Percentiles rank a stretch among this genome's conserved stretches.
These are phyloP conservation scores for Ganoderma leucocontextum DNA, from an alignment of 1,284 basidiomycete genomes.

Conservation along the genomic window DNA sequence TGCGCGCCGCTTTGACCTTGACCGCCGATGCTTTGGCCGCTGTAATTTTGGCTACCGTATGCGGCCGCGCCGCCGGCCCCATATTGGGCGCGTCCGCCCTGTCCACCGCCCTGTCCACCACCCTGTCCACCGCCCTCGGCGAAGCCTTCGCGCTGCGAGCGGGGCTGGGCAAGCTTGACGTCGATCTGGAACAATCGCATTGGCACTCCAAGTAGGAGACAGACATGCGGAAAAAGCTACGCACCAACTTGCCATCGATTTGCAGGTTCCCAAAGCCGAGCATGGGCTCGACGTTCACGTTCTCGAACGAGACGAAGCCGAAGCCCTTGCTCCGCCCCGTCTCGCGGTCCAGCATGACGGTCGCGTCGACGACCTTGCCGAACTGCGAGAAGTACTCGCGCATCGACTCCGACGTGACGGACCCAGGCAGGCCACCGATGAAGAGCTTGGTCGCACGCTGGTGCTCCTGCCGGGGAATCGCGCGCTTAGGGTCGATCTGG, in stretches of 20 bases:
- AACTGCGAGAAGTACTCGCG: constrained; percentile 91
- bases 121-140: constrained; percentile 41
- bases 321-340: constrained; percentile 97
- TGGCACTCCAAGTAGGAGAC: constrained; percentile 1
- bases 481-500: constrained; percentile 99
- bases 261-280: constrained; percentile 87
- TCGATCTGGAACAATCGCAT: constrained; percentile 72
- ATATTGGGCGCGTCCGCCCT: constrained; percentile 33
- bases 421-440: constrained; percentile 92
- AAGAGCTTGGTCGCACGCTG: constrained; percentile 94
- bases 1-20: constrained; percentile 30
- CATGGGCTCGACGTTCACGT: constrained; percentile 86
- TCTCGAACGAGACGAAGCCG: constrained; percentile 96
- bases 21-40: constrained; percentile 29
- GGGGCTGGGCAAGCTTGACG: constrained; percentile 92
- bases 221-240: constrained; percentile 37
- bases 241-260: constrained; percentile 90
- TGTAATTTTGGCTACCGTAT: constrained; percentile 45
- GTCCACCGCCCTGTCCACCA: constrained; percentile 22
- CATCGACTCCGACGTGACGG: constrained; percentile 94
- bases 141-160: constrained; percentile 76
- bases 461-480: constrained; percentile 95
- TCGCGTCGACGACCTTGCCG: constrained; percentile 95
- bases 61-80: constrained; percentile 42
- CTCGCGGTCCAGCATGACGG: constrained; percentile 98